Conservation (phyloP, 345 rosid genomes). For the Corymbia maculata region DNA sequence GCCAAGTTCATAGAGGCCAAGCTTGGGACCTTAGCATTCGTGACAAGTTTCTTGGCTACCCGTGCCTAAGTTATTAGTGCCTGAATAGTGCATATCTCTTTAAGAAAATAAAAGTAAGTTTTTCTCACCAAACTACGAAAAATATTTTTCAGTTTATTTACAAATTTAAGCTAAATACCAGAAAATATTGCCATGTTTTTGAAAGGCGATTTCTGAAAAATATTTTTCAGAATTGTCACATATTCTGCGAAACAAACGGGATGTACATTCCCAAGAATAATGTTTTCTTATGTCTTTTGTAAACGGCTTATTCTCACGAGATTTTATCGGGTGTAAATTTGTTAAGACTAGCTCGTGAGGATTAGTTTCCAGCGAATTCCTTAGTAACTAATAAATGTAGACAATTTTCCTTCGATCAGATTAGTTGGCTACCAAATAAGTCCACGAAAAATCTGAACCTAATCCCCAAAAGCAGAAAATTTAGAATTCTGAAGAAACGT, state of each 20-base stretch:
- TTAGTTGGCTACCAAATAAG: not conserved
- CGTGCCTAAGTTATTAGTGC: not conserved
- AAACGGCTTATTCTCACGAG: not conserved
- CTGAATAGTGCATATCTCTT: not conserved
- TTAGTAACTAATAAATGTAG: not conserved
- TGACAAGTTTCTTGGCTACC: not conserved
- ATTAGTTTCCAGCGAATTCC: not conserved
- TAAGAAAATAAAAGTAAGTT: not conserved
- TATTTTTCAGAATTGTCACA: not conserved
- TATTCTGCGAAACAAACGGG: accelerated
- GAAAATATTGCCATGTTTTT: too few species aligned
- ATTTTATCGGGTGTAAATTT: not conserved
- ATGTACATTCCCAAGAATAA: not conserved
- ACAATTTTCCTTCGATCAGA: not conserved
- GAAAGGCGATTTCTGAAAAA: accelerated
- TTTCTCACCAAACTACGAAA: too few species aligned
- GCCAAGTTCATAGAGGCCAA: not conserved
- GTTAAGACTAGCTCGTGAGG: not conserved
- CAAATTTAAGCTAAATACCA: not conserved
- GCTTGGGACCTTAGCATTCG: not conserved
- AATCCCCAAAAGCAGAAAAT: not conserved
- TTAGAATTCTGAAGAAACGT: not conserved
- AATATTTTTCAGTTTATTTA: too few species aligned
- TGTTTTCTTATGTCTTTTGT: not conserved
- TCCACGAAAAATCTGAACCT: not conserved